Evolutionary conservation across 805 yeast species (phyloP).

Genomic region (Myxozyma mucilagina): DNA sequence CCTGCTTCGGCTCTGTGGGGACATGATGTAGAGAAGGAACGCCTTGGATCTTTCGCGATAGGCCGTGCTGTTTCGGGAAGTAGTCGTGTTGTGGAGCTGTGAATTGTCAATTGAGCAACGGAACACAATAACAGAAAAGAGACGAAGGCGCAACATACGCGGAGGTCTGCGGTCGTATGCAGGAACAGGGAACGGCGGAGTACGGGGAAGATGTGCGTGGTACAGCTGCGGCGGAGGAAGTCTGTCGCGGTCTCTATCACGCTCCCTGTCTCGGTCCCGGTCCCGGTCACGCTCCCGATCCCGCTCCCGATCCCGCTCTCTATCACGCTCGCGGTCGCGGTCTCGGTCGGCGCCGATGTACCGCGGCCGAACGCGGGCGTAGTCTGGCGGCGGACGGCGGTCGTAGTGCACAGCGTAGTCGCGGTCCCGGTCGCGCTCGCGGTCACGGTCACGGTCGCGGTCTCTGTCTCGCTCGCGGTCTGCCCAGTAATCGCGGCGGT

Average conservation of each 20-base stretch:
- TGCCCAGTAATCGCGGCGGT: background rate
- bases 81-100: background rate
- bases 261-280: conserved; percentile 3
- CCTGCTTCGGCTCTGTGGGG: conserved; percentile 4
- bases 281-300: conserved; percentile 10
- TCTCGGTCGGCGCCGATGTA: background rate
- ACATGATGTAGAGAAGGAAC: background rate
- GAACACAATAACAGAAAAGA: background rate
- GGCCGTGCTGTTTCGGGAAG: background rate
- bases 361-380: background rate
- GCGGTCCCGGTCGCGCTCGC: conserved; percentile 17
- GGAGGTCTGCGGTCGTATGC: conserved; percentile 1
- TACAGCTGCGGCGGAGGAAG: background rate
- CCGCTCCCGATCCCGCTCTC: conserved; percentile 14
- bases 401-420: too few relatives aligned
- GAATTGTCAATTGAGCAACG: background rate
- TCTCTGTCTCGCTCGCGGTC: conserved; percentile 19
- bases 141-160: background rate
- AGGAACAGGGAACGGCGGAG: background rate
- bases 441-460: conserved; percentile 23
- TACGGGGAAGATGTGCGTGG: background rate
- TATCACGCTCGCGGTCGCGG: conserved; percentile 22
- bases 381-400: too few relatives aligned
- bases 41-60: background rate
- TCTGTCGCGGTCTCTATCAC: conserved; percentile 3